phyloP scores from a whole-genome alignment of 805 yeast species.

The Helenozyma baotianmanensis region DNA sequence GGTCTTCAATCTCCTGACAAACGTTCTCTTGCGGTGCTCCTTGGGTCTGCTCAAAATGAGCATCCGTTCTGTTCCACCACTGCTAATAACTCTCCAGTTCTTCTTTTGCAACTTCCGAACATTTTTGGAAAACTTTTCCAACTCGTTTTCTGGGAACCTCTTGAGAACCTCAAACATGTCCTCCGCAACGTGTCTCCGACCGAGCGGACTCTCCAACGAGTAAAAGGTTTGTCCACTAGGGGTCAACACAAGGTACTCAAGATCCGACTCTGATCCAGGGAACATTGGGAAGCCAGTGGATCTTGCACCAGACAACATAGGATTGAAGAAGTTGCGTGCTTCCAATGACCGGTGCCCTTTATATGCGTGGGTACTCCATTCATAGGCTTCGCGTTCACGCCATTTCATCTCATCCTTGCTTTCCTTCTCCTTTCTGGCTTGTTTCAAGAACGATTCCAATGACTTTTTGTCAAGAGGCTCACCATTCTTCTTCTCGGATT shows the following conservation, averaged over 20 bases:
- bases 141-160: constrained; percentile 30
- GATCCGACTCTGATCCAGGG: constrained; percentile 10
- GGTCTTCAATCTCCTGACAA: constrained; percentile 14
- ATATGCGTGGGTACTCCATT: constrained; percentile 41
- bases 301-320: constrained; percentile 19
- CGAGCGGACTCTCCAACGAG: constrained; percentile 37
- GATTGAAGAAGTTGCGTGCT: constrained; percentile 43
- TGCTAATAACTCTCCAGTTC: constrained; percentile 55
- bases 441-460: constrained; percentile 39
- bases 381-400: constrained; percentile 47
- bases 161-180: constrained; percentile 40
- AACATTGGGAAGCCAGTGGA: constrained; percentile 14
- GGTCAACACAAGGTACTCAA: constrained; percentile 28
- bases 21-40: neutral
- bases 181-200: constrained; percentile 28
- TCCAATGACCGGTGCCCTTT: constrained; percentile 38
- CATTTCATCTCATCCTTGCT: constrained; percentile 40
- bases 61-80: constrained; percentile 25
- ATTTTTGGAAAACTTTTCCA: constrained; percentile 27
- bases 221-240: constrained; percentile 31
- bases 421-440: constrained; percentile 39
- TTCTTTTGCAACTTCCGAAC: constrained; percentile 41
- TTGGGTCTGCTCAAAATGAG: constrained; percentile 11
- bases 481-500: neutral
- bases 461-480: constrained; percentile 8